A percentile compares a stretch with the other conserved stretches of the same genome.
Evolutionary conservation across 2,329 filamentous ascomycete species (phyloP).

Genomic region (Pestalotiopsis fici): DNA sequence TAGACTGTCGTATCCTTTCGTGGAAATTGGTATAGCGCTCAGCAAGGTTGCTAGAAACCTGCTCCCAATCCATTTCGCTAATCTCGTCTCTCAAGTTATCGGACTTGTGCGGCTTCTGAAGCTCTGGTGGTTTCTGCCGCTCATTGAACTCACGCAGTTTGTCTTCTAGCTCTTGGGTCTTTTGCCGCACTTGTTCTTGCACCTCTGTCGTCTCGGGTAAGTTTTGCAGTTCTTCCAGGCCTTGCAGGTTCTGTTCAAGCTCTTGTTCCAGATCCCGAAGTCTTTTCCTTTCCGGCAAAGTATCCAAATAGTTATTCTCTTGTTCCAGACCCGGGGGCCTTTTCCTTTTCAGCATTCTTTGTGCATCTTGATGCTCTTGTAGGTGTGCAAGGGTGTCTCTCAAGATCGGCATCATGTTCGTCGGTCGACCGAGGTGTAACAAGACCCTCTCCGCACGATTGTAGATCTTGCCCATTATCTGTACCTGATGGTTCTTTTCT

Average conservation of each 20-base stretch:
- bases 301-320: too few species aligned
- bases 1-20: not conserved
- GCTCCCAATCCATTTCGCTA: not conserved
- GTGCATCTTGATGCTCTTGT: not conserved
- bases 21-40: not conserved
- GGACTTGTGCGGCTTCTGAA: not conserved
- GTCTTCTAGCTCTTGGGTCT: not conserved
- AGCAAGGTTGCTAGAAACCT: not conserved
- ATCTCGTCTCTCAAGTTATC: not conserved
- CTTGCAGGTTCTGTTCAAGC: not conserved
- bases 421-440: not conserved
- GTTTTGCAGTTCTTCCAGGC: not conserved
- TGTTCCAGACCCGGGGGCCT: not conserved
- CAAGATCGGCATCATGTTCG: not conserved
- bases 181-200: not conserved
- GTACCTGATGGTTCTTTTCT: not conserved
- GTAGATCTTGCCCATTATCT: not conserved
- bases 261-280: not conserved
- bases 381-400: not conserved
- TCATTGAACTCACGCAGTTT: not conserved
- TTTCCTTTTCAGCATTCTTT: not conserved
- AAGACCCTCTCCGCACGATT: not conserved
- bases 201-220: not conserved
- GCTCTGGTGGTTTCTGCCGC: not conserved
- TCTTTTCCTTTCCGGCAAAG: too few species aligned